Evolutionary conservation across 1,284 basidiomycete genomes (phyloP).

Genomic region (Fomes fomentarius): DNA sequence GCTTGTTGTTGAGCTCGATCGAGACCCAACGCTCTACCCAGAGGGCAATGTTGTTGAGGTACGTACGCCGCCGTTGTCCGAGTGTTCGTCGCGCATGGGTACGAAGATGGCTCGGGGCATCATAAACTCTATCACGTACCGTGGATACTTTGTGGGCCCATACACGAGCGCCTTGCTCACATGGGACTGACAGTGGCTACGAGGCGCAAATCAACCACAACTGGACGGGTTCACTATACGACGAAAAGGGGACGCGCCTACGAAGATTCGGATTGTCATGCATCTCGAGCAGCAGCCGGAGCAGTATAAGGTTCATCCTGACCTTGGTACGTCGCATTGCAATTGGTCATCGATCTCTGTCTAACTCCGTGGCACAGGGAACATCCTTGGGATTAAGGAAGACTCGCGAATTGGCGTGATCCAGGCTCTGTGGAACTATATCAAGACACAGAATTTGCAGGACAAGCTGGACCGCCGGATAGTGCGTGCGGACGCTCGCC

Average conservation of each 20-base stretch:
- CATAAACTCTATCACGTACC: too few relatives aligned
- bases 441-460: conserved; percentile 86
- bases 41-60: conserved; percentile 84
- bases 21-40: conserved; percentile 82
- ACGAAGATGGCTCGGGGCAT: too few relatives aligned
- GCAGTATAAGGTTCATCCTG: conserved; percentile 81
- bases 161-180: too few relatives aligned
- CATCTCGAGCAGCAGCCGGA: conserved; percentile 89
- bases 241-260: conserved; percentile 79
- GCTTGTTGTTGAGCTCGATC: conserved; percentile 86
- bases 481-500: conserved; percentile 76
- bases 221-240: conserved; percentile 91
- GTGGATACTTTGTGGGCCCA: too few relatives aligned
- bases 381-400: conserved; percentile 81
- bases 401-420: conserved; percentile 85
- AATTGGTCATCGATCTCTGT: neutral
- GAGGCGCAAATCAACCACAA: conserved; percentile 60
- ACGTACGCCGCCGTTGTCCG: conserved; percentile 15
- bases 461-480: conserved; percentile 88
- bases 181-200: conserved; percentile 70
- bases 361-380: conserved; percentile 37
- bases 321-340: conserved; percentile 57
- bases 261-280: conserved; percentile 80
- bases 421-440: conserved; percentile 90
- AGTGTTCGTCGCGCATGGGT: neutral